phyloP scores from a whole-genome alignment of 371 early-diverging fungal genomes.

The Mucor racemosus region DNA sequence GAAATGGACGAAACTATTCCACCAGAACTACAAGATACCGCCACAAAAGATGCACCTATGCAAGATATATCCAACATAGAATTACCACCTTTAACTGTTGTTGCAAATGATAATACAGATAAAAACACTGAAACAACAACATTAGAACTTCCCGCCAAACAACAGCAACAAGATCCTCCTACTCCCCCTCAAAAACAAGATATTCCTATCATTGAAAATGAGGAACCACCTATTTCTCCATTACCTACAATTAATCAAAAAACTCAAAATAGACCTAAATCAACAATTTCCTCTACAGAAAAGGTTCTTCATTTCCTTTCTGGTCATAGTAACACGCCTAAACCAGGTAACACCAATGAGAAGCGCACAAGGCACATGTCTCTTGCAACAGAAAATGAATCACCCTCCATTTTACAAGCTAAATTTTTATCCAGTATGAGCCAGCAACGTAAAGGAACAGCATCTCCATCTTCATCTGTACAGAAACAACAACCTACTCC shows the following conservation, averaged over 20 bases:
- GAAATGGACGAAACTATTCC: not conserved
- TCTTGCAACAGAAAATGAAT: slow-evolving; percentile 2
- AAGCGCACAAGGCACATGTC: slow-evolving; percentile 36
- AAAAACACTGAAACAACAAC: slow-evolving; percentile 3
- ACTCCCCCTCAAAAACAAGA: not conserved
- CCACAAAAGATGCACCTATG: not conserved
- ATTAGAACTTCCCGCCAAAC: not conserved
- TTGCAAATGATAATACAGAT: not conserved
- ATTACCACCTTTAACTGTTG: not conserved
- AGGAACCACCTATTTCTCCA: slow-evolving; percentile 3
- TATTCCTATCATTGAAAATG: not conserved
- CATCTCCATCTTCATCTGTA: not conserved
- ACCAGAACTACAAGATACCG: slow-evolving; percentile 4
- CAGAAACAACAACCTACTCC: not conserved
- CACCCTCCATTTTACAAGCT: slow-evolving; percentile 45
- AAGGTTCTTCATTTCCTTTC: slow-evolving; percentile 40
- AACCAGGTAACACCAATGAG: slow-evolving; percentile 22
- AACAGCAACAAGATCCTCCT: not conserved
- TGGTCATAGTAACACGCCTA: slow-evolving; percentile 34
- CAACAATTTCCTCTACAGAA: slow-evolving; percentile 31
- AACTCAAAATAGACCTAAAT: slow-evolving; percentile 20
- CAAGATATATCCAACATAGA: slow-evolving; percentile 2
- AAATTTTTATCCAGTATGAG: slow-evolving; percentile 48
- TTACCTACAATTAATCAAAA: slow-evolving; percentile 12
- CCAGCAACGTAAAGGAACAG: slow-evolving; percentile 24